phyloP scores from a whole-genome alignment of 257 asterid genomes.

The Nicotiana knightiana region DNA sequence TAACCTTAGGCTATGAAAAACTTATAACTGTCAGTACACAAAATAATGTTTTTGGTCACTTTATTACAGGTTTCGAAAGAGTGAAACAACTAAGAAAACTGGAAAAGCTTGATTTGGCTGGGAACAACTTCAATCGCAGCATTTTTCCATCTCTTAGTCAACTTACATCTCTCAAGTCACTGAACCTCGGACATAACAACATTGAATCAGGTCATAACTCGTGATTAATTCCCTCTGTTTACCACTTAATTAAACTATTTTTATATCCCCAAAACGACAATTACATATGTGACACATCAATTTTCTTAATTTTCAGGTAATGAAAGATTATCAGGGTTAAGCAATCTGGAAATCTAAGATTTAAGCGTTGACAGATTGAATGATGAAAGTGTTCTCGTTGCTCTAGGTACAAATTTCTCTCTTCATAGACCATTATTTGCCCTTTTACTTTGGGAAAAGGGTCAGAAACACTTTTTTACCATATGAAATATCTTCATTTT shows the following conservation, averaged over 20 bases:
- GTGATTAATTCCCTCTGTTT: neutral
- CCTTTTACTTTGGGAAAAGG: neutral
- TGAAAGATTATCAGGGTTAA: neutral
- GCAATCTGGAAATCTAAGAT: neutral
- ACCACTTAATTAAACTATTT: neutral
- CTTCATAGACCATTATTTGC: no score
- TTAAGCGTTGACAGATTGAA: neutral
- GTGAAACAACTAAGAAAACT: neutral
- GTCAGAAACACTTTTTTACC: no score
- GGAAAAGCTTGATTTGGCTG: neutral
- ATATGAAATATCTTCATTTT: no score
- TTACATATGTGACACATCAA: neutral
- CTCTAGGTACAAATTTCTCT: neutral
- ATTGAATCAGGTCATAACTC: neutral
- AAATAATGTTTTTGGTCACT: neutral
- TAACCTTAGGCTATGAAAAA: no score
- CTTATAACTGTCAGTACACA: neutral
- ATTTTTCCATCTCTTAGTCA: neutral
- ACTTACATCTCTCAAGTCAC: neutral
- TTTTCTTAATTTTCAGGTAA: neutral
- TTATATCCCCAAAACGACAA: neutral
- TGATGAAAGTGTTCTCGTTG: neutral
- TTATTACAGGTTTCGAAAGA: neutral
- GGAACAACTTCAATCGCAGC: neutral
- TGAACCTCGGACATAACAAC: neutral